Evolutionary conservation across 768 basidiomycete genomes (phyloP).

Genomic region (Trametes punicea): DNA sequence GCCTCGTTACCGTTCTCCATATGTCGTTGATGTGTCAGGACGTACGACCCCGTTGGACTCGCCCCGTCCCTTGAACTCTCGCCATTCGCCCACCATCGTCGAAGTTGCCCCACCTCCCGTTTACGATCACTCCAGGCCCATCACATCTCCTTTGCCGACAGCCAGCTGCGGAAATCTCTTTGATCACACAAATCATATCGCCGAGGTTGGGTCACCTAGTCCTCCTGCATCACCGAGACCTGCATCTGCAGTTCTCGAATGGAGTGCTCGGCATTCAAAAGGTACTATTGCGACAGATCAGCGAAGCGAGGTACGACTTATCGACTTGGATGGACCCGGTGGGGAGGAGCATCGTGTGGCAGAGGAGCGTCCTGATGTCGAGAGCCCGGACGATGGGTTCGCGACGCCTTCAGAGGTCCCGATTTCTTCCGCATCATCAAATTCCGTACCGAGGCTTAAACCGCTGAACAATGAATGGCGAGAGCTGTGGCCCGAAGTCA

Average conservation of each 20-base stretch:
- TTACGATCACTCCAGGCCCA: too few relatives aligned
- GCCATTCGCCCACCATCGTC: too few relatives aligned
- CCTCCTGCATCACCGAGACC: too few relatives aligned
- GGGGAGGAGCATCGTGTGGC: not conserved
- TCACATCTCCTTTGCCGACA: too few relatives aligned
- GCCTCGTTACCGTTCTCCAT: not conserved
- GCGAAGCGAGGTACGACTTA: slow-evolving; percentile 5
- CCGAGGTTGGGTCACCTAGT: too few relatives aligned
- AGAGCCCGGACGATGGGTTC: slow-evolving; percentile 11
- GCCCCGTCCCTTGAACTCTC: not conserved
- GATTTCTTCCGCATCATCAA: slow-evolving; percentile 7
- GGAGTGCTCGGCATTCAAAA: too few relatives aligned
- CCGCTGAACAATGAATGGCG: slow-evolving; percentile 26
- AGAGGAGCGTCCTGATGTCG: not conserved
- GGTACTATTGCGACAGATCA: too few relatives aligned
- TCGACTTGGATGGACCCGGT: slow-evolving; percentile 21
- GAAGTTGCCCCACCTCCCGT: too few relatives aligned
- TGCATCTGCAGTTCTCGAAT: too few relatives aligned
- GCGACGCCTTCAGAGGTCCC: slow-evolving; percentile 22
- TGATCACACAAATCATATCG: too few relatives aligned
- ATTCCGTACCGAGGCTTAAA: slow-evolving; percentile 23
- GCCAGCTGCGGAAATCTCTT: too few relatives aligned
- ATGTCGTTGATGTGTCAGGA: not conserved
- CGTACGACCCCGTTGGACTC: not conserved
- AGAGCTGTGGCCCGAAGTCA: slow-evolving; percentile 29